Evolutionary conservation across 306 rosid genomes (phyloP), one percentile per base, ranked within the genome.

Genomic region (Castanea sativa): DNA sequence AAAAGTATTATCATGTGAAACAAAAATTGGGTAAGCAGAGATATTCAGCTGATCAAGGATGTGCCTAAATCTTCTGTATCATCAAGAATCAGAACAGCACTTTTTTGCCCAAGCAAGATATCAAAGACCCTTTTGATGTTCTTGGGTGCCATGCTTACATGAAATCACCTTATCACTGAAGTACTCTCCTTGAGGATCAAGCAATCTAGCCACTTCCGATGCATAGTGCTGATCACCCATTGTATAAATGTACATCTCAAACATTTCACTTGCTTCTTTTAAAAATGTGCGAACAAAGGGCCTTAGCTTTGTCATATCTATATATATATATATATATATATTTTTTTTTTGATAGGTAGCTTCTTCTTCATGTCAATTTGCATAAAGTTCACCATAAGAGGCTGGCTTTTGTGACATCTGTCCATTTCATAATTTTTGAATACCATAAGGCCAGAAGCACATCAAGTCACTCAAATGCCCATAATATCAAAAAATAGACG

Each of bases 151-250:
- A 81, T 93, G 97, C 70, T 95, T 97, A 9, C 96, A 88, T 56
- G 99, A 95, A 74, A 93, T 95, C 68, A 95, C 95, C 82, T 87
- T 90, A 16, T 84, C 71, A 51, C 78, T 79, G 70, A 93, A 95
- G 85, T 90, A 93, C 83, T 89, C 93, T 80, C 80, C 83, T 65
- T n/a, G 83, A 55, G 99, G 96, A 79, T 95, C 99, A 81, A 91
- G 92, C 78, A 95, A 75, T 85, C 86, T 89, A 19, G 97, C 97
- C 99, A 93, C 93, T 85, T 94, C 94, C 64, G 74, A 67, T 3
- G 99, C 99, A 81, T 93, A 90, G 16, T 93, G 71, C 60, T 94
- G 89, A 64, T 93, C 98, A 55, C 99, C 97, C 96, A 90, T 93
- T 15, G 98, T 96, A 79, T 93, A 91, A 64, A 96, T 89, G 80